These are phyloP conservation scores for Wickerhamomyces chaumierensis DNA, from an alignment of 805 yeast genomes.

Conservation along the genomic window DNA sequence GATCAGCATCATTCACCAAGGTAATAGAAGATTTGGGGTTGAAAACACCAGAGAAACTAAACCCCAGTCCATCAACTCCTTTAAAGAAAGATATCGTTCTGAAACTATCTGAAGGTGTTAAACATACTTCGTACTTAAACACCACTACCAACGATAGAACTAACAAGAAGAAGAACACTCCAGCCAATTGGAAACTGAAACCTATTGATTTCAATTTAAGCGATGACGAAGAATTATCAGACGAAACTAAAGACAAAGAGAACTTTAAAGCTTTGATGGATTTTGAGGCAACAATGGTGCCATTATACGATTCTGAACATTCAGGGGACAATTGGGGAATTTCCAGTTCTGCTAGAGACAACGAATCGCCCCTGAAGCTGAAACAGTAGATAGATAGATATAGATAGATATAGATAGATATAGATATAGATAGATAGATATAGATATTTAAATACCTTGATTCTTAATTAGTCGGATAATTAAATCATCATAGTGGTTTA, in stretches of 20 bases:
- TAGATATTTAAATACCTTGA: no score
- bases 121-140: not conserved
- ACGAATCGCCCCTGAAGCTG: not conserved
- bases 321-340: not conserved
- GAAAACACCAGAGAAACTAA: not conserved
- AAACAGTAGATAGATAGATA: not conserved
- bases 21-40: not conserved
- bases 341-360: not conserved
- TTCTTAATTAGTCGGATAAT: no score
- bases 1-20: not conserved
- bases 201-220: not conserved
- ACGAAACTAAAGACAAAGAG: not conserved
- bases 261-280: not conserved
- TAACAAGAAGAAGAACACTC: not conserved
- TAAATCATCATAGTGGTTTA: no score
- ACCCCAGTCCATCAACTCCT: no score
- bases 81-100: not conserved
- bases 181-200: not conserved
- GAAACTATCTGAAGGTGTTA: not conserved
- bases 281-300: not conserved
- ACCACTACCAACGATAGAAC: no score
- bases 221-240: not conserved
- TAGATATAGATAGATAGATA: no score
- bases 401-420: no score
- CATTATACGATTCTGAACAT: not conserved